Conservation (phyloP, 371 early-diverging fungal genomes). For the Mucor lusitanicus region DNA sequence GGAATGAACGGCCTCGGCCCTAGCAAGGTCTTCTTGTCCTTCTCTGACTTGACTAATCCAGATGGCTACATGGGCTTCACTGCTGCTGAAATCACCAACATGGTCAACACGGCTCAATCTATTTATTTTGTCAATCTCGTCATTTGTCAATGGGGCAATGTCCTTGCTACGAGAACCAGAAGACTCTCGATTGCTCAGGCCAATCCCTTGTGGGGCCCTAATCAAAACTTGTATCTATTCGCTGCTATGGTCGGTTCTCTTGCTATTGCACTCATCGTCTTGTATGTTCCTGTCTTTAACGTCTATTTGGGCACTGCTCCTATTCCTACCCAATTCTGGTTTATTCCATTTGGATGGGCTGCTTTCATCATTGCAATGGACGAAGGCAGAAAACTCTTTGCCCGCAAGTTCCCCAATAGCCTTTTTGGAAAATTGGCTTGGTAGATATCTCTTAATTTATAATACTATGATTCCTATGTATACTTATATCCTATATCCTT, state of each 20-base stretch:
- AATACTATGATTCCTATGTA: not conserved
- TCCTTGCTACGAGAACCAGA: conserved; percentile 61
- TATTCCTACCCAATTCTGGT: conserved; percentile 72
- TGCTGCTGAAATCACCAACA: conserved; percentile 39
- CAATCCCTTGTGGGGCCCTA: conserved; percentile 56
- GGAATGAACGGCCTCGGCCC: conserved; percentile 46
- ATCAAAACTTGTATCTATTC: conserved; percentile 56
- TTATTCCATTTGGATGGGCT: conserved; percentile 68
- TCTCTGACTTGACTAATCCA: conserved; percentile 52
- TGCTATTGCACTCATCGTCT: conserved; percentile 56
- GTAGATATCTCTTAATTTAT: conserved; percentile 5
- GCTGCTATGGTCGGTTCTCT: conserved; percentile 47
- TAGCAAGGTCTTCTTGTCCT: conserved; percentile 47
- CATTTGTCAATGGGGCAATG: conserved; percentile 62
- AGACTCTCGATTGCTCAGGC: conserved; percentile 60
- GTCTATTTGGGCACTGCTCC: conserved; percentile 61
- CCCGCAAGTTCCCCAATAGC: conserved; percentile 41
- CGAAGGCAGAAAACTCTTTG: conserved; percentile 57
- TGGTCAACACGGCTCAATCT: conserved; percentile 58
- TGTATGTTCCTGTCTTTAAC: conserved; percentile 63
- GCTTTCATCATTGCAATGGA: conserved; percentile 55
- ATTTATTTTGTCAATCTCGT: conserved; percentile 67
- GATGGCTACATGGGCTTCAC: conserved; percentile 53
- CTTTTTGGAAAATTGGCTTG: conserved; percentile 21
- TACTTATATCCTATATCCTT: not conserved